phyloP scores from a whole-genome alignment of 116 monocot species.

The Zostera marina region DNA sequence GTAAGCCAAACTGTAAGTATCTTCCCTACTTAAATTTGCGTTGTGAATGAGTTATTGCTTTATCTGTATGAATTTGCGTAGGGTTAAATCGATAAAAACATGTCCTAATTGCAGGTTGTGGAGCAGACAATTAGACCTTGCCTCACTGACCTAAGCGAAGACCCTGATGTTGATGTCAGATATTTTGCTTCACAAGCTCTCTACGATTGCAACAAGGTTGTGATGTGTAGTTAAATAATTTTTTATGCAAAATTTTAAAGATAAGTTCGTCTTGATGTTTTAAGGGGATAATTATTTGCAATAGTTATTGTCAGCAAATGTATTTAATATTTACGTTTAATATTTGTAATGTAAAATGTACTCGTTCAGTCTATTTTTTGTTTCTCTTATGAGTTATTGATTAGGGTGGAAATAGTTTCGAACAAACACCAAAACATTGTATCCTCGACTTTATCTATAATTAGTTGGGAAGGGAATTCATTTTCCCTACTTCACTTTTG shows the following conservation, averaged over 20 bases:
- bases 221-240: constrained; percentile 17
- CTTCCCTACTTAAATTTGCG: background rate
- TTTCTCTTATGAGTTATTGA: no score
- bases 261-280: no score
- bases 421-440: no score
- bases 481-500: no score
- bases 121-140: constrained; percentile 16
- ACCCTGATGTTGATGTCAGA: constrained; percentile 26
- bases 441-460: no score
- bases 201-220: constrained; percentile 17
- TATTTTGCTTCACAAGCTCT: constrained; percentile 19
- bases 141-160: constrained; percentile 11
- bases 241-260: background rate
- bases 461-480: no score
- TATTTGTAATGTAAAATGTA: background rate
- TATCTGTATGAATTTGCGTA: background rate
- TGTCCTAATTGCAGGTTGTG: constrained; percentile 5
- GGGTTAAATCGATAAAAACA: background rate
- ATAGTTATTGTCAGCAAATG: no score
- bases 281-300: no score
- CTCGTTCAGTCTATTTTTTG: no score
- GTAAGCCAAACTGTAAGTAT: constrained; percentile 54
- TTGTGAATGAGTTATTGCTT: background rate
- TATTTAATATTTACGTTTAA: background rate
- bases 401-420: no score